Evolutionary conservation across 352 stramenopile species (phyloP).

Genomic region (Globisporangium emineosum): DNA sequence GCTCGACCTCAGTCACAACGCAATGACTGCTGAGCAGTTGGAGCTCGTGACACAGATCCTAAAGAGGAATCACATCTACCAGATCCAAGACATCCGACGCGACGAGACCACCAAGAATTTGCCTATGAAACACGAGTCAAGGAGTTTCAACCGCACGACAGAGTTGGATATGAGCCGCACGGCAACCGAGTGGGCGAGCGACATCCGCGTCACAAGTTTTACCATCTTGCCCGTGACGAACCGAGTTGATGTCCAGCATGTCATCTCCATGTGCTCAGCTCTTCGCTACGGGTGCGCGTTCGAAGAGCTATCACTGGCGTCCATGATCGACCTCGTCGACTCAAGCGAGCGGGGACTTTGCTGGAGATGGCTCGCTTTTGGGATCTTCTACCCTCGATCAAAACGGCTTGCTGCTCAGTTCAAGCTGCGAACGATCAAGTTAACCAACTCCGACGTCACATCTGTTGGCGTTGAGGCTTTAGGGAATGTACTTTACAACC

Average conservation of each 20-base stretch:
- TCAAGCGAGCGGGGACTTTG: not conserved
- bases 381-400: constrained; percentile 11
- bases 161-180: not conserved
- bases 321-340: not conserved
- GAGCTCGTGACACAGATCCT: not conserved
- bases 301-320: not conserved
- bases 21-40: not conserved
- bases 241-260: not conserved
- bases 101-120: not conserved
- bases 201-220: not conserved
- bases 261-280: not conserved
- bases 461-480: not conserved
- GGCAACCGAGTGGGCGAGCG: not conserved
- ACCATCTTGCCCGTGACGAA: not conserved
- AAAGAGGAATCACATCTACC: not conserved
- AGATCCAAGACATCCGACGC: not conserved
- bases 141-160: not conserved
- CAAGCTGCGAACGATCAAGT: not conserved
- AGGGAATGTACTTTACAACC: not conserved
- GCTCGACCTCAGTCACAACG: not conserved
- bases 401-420: not conserved
- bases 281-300: not conserved
- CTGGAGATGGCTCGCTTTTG: constrained; percentile 9
- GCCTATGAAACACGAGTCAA: not conserved
- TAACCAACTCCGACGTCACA: not conserved